These are phyloP conservation scores for Rhexocercosporidium sp. DNA, from an alignment of 2,329 filamentous ascomycete genomes.

Conservation along the genomic window DNA sequence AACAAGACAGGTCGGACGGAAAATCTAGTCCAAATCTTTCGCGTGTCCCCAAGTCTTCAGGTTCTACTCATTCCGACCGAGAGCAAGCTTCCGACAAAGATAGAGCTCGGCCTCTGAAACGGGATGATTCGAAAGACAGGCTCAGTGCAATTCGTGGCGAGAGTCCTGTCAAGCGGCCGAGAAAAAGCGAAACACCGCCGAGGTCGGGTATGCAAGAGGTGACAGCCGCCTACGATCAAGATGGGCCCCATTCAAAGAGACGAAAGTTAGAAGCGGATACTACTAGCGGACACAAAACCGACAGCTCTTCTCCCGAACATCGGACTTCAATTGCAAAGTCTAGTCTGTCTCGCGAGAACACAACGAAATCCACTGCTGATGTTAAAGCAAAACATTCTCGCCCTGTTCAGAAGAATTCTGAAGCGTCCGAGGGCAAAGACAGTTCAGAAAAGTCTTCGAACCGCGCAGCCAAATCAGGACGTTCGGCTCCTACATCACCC, in stretches of 20 bases:
- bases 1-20: slow-evolving; percentile 58
- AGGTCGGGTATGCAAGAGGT: slow-evolving; percentile 48
- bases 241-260: slow-evolving; percentile 58
- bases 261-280: slow-evolving; percentile 60
- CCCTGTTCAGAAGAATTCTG: slow-evolving; percentile 19
- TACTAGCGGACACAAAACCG: slow-evolving; percentile 28
- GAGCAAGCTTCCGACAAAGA: slow-evolving; percentile 46
- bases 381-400: slow-evolving; percentile 26
- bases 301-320: slow-evolving; percentile 39
- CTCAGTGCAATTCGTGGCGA: slow-evolving; percentile 55
- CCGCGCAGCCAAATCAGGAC: slow-evolving; percentile 24
- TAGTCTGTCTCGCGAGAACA: slow-evolving; percentile 29
- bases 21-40: slow-evolving; percentile 33
- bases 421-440: slow-evolving; percentile 18
- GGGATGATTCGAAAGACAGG: slow-evolving; percentile 64
- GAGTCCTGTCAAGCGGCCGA: slow-evolving; percentile 60
- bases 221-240: slow-evolving; percentile 55
- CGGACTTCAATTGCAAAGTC: slow-evolving; percentile 29
- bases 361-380: slow-evolving; percentile 24
- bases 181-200: slow-evolving; percentile 64
- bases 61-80: slow-evolving; percentile 25
- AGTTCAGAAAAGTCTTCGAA: slow-evolving; percentile 27
- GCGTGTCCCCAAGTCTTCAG: slow-evolving; percentile 26
- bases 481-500: slow-evolving; percentile 13
- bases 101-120: slow-evolving; percentile 63